Evolutionary conservation across 202 grass and related monocot genomes (phyloP).

Genomic region (Panicum virgatum): DNA sequence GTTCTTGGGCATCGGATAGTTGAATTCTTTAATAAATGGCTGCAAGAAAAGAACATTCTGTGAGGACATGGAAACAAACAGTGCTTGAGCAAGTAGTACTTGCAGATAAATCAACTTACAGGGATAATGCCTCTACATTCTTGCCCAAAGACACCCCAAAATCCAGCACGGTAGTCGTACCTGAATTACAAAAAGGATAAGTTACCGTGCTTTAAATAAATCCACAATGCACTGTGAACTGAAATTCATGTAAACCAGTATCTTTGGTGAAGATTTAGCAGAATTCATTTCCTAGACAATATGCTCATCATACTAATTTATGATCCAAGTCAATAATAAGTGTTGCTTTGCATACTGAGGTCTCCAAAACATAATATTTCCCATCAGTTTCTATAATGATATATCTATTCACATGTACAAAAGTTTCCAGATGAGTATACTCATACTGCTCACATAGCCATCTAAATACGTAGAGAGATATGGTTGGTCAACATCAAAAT

Average conservation of each 20-base stretch:
- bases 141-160: constrained; percentile 87
- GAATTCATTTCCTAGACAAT: background rate
- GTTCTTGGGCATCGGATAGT: constrained; percentile 59
- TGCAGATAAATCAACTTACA: constrained; percentile 56
- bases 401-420: background rate
- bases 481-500: background rate
- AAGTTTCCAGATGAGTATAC: background rate
- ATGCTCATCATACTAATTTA: background rate
- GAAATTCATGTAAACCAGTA: background rate
- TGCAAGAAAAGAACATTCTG: constrained; percentile 38
- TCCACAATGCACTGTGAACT: background rate
- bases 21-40: constrained; percentile 92
- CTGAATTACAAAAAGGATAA: constrained; percentile 44
- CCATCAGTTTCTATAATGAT: background rate
- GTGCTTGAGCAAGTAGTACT: background rate
- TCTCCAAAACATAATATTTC: background rate
- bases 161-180: constrained; percentile 94
- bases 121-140: constrained; percentile 90
- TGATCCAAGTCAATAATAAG: background rate
- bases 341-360: background rate
- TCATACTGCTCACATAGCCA: background rate
- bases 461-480: background rate
- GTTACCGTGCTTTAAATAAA: constrained; percentile 29
- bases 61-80: background rate
- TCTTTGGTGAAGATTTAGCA: background rate